phyloP scores from a whole-genome alignment of 1,284 basidiomycete species.

The Filobasidium uniguttulatum region DNA sequence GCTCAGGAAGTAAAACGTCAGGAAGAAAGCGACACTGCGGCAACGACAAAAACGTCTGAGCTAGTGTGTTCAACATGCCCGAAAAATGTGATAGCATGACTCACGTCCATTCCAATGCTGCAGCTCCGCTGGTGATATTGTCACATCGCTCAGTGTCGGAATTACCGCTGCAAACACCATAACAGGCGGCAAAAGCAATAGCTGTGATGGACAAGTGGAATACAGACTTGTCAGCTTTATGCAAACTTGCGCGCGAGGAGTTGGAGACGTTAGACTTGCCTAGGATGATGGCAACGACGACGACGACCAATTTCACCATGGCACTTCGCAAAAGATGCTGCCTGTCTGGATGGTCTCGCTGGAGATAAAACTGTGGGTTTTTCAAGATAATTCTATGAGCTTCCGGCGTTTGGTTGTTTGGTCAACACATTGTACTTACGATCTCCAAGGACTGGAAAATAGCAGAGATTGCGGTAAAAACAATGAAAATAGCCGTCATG shows the following conservation, averaged over 20 bases:
- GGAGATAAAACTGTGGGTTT: conserved; percentile 35
- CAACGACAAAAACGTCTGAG: background rate
- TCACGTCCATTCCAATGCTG: conserved; percentile 37
- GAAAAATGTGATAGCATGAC: background rate
- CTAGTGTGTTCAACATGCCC: background rate
- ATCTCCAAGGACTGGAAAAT: conserved; percentile 41
- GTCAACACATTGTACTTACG: conserved; percentile 26
- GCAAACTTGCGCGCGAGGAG: background rate
- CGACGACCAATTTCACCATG: conserved; percentile 39
- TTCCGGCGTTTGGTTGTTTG: conserved; percentile 13
- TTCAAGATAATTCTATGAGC: background rate
- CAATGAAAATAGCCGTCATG: conserved; percentile 41
- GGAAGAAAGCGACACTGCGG: conserved; percentile 34
- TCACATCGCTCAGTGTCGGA: conserved; percentile 29
- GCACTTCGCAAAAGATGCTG: conserved; percentile 37
- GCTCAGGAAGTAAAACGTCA: conserved; percentile 34
- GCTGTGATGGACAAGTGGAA: conserved; percentile 18
- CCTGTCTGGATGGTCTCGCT: conserved; percentile 38
- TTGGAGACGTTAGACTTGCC: background rate
- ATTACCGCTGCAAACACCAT: conserved; percentile 20
- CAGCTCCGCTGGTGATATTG: conserved; percentile 36
- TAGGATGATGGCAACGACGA: conserved; percentile 33
- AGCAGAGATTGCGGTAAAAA: conserved; percentile 39
- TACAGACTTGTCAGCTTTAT: background rate
- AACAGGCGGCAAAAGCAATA: conserved; percentile 39